Percentiles rank a stretch among this genome's conserved stretches.
Conservation (phyloP, 345 rosid genomes). For the Moricandia arvensis region DNA sequence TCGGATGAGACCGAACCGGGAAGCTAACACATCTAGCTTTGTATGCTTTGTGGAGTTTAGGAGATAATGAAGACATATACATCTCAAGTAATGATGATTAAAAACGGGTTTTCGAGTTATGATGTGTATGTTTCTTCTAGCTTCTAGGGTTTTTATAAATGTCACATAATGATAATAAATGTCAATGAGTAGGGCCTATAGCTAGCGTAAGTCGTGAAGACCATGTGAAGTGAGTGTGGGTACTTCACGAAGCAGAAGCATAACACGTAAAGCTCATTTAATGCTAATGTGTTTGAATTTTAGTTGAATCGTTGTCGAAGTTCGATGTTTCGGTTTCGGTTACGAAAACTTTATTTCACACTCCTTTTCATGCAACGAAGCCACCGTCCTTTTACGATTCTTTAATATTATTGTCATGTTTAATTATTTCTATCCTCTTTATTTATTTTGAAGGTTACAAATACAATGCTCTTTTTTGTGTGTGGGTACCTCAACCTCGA, state of each 20-base stretch:
- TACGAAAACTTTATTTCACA: constrained; percentile 21
- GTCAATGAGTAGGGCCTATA: constrained; percentile 35
- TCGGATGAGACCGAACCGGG: constrained; percentile 65
- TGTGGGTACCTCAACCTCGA: constrained; percentile 14
- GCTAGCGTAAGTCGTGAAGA: constrained; percentile 27
- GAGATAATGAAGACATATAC: constrained; percentile 41
- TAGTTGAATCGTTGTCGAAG: constrained; percentile 32
- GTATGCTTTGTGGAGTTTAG: constrained; percentile 35
- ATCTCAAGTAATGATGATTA: constrained; percentile 18
- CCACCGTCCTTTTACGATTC: constrained; percentile 36
- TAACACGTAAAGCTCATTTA: constrained; percentile 35
- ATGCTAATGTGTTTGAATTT: constrained; percentile 24
- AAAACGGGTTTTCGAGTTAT: constrained; percentile 4
- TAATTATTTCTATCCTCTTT: neutral
- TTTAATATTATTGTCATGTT: constrained; percentile 10
- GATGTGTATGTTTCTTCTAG: neutral
- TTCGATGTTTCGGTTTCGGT: constrained; percentile 40
- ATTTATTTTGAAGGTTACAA: constrained; percentile 18
- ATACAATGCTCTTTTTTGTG: neutral
- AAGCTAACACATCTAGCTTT: constrained; percentile 57
- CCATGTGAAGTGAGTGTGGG: constrained; percentile 42
- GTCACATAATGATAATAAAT: constrained; percentile 11
- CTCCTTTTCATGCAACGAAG: constrained; percentile 30
- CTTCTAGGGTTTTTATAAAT: constrained; percentile 21
- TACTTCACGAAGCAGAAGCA: constrained; percentile 22